phyloP scores from a whole-genome alignment of 2,329 filamentous ascomycete genomes.

The Aphanoascus verrucosus region DNA sequence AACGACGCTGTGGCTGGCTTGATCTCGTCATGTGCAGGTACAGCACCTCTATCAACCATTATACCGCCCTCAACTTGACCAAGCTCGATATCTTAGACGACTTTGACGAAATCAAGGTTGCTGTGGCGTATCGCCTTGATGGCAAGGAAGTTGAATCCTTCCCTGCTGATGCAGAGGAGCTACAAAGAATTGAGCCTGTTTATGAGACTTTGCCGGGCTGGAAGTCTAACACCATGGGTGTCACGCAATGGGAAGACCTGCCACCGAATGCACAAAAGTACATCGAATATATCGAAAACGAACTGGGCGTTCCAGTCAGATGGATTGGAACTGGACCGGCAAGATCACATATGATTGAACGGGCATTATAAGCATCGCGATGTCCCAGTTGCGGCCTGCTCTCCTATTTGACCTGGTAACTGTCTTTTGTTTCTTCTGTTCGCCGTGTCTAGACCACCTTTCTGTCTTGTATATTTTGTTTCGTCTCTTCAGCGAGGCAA shows the following conservation, averaged over 20 bases:
- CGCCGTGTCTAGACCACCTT: no score
- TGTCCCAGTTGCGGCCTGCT: background rate
- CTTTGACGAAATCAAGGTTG: constrained; percentile 54
- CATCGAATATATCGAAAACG: constrained; percentile 50
- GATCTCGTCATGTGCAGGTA: constrained; percentile 55
- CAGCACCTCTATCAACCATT: constrained; percentile 46
- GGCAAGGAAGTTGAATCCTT: constrained; percentile 45
- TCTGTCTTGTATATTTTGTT: no score
- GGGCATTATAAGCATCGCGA: constrained; percentile 17
- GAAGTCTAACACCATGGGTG: constrained; percentile 50
- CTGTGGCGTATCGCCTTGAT: constrained; percentile 45
- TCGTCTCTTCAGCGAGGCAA: no score
- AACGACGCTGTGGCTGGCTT: constrained; percentile 54
- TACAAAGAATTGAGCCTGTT: constrained; percentile 45
- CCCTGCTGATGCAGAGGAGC: constrained; percentile 45
- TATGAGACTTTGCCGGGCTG: constrained; percentile 53
- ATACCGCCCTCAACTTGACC: constrained; percentile 50
- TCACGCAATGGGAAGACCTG: constrained; percentile 46
- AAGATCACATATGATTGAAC: constrained; percentile 51
- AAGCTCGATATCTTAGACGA: constrained; percentile 55
- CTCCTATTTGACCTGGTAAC: background rate
- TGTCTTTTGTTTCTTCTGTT: background rate
- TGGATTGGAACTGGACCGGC: constrained; percentile 55
- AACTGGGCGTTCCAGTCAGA: constrained; percentile 48
- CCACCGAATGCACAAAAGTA: constrained; percentile 50